Evolutionary conservation across 352 stramenopile genomes (phyloP), one percentile per base, ranked within the genome.

Genomic region (Globisporangium mamillatum): DNA sequence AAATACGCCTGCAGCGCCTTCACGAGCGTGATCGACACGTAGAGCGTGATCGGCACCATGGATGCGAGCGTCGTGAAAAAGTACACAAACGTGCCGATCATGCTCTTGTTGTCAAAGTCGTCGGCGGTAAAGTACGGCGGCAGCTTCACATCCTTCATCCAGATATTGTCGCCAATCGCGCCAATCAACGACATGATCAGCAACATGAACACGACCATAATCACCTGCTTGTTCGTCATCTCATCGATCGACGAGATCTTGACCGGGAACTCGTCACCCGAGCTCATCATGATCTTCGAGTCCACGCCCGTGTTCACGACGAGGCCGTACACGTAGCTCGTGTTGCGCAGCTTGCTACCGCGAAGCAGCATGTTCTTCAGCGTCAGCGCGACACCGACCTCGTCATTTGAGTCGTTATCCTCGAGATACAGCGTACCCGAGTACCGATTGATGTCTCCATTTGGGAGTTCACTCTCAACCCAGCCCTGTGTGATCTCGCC

Each of bases 281-380:
- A 92, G 67, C 85, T 97, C 88, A 93, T 93, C 82, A 97, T 96
- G 60, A 98, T 96, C 73, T 98, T 98, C 6, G 81, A 84, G 63
- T 98, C 93, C 34, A 96, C 76, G 27, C 93, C 94, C 7, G 93
- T 98, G 73, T 98, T 98, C 10, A 98, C 79, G 5, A 98, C 96
- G 7, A 99, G 67, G 0, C 93, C 95, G 38, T 95, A 95, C 4
- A 90, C 82, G 44, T 65, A 96, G 32, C 89, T 89, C 8, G 93
- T 98, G 68, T 98, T 97, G 4, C 93, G 86, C 6, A 98, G 64
- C 61, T 94, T 88, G 72, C 90, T 95, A 9, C 93, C 94, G 9
- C 94, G 87, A 60, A 98, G 78, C 5, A 98, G 74, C 73, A 98
- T 91, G 71, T 98, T 97, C 63, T 95, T 93, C 20, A 94, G 64